Base-by-base conservation (phyloP, 129 eudicot genomes). In the Scalesia atractyloides region DNA sequence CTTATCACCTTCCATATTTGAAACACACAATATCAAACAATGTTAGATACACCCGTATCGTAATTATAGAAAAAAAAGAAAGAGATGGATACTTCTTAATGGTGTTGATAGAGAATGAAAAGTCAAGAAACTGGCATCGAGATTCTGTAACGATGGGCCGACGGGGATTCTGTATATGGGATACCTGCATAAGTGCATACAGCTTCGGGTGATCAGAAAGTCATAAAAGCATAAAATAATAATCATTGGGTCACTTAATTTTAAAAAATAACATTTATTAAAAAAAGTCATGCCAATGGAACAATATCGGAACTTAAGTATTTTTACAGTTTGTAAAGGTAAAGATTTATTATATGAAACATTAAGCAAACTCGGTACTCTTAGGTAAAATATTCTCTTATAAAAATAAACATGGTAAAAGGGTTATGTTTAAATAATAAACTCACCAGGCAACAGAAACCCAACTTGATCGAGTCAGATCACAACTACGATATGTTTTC, bases 121-220 rank as follows among this genome's bases (percentile, higher is more conserved):
- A 22, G 97, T 88, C 75, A 95, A 81, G 81, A 95, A 95, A 73
- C 94, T 90, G 59, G 99, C 97, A 80, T 95, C 97, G 37, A 95
- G 81, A 79, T 91, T 88, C 67, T 86, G 90, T 72, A 90, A 85
- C 19, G 97, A 88, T 20, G 89, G 87, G 15, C 99, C 99, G 14
- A 85, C 87, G 0, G 97, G 97, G 73, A 94, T 94, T 79, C 99
- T 83, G 68, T 95, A 95, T 61, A 95, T 95, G 37, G 99, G 99
- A 75, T 95, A 95, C 98, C 96, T 93, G 60, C 74, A 79, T 7
- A 63, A 37, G 17, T 26, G 56, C 56, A 59, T 44, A 44, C 36
- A 30, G 16, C 18, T 65, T 65, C 44, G 9, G 37, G 24, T 66
- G 66, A 19, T 47, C 34, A 41, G 10, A 41, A 41, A 41, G 10